Percentiles rank a stretch among this genome's conserved stretches.
These are phyloP conservation scores for Fusarium proliferatum DNA, from an alignment of 2,329 filamentous ascomycete species.

Conservation along the genomic window DNA sequence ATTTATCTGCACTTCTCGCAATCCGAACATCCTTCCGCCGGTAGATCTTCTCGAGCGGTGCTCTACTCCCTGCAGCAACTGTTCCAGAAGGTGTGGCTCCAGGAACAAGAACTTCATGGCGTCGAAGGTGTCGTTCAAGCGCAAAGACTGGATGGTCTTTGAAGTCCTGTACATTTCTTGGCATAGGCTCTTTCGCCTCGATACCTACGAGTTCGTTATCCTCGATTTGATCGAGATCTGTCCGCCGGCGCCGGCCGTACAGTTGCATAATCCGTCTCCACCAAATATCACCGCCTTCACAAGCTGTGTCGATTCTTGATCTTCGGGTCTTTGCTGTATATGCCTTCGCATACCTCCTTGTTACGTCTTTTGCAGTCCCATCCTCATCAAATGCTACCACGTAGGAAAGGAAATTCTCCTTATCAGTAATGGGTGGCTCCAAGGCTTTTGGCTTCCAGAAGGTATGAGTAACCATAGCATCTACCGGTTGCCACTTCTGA, in stretches of 20 bases:
- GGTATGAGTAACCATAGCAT: constrained; percentile 81
- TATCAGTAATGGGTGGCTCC: constrained; percentile 84
- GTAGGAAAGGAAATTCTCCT: constrained; percentile 82
- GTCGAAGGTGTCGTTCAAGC: constrained; percentile 83
- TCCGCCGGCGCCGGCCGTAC: constrained; percentile 56
- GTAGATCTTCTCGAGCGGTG: constrained; percentile 80
- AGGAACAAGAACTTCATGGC: constrained; percentile 84
- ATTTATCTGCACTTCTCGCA: constrained; percentile 84
- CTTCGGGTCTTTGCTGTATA: constrained; percentile 92
- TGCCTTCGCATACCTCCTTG: constrained; percentile 84
- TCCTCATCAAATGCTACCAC: constrained; percentile 88
- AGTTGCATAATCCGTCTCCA: constrained; percentile 63
- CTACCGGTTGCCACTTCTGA: constrained; percentile 92
- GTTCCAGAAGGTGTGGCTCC: constrained; percentile 79
- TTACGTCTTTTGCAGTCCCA: constrained; percentile 84
- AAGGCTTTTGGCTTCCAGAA: constrained; percentile 80
- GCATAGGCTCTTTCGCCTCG: constrained; percentile 84
- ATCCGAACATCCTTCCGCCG: constrained; percentile 82
- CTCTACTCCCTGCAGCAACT: constrained; percentile 73
- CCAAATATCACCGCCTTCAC: constrained; percentile 63
- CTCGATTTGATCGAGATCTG: constrained; percentile 85
- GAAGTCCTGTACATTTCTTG: constrained; percentile 86
- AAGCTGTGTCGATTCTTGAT: constrained; percentile 75
- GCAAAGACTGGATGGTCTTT: constrained; percentile 87
- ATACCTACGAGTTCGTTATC: constrained; percentile 77